These are phyloP conservation scores for Fusarium luffae DNA, from an alignment of 2,329 filamentous ascomycete species.

Conservation along the genomic window DNA sequence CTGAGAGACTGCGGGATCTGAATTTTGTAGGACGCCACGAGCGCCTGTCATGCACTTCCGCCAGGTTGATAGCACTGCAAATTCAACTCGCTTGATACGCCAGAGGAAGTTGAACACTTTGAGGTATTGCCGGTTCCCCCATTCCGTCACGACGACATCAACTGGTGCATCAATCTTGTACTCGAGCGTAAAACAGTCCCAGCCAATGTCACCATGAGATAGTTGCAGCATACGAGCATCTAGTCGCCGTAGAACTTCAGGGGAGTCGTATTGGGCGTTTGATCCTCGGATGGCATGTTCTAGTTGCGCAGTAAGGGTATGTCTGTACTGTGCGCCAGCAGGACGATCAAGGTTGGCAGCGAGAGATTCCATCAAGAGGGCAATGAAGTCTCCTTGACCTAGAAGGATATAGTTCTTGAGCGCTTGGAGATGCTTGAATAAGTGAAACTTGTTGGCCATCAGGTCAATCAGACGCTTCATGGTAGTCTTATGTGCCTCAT, in stretches of 20 bases:
- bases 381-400: slow-evolving; percentile 97
- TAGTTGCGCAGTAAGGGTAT: slow-evolving; percentile 96
- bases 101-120: slow-evolving; percentile 99
- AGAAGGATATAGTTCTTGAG: slow-evolving; percentile 95
- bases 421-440: slow-evolving; percentile 91
- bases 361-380: slow-evolving; percentile 94
- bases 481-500: slow-evolving; percentile 96
- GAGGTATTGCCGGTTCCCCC: slow-evolving; percentile 94
- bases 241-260: slow-evolving; percentile 88
- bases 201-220: slow-evolving; percentile 95
- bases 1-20: slow-evolving; percentile 73
- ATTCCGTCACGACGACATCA: slow-evolving; percentile 96
- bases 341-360: slow-evolving; percentile 93
- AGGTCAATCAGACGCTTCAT: slow-evolving; percentile 94
- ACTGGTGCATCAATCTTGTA: slow-evolving; percentile 98
- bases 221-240: slow-evolving; percentile 99
- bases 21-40: slow-evolving; percentile 85
- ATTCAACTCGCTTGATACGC: slow-evolving; percentile 98
- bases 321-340: slow-evolving; percentile 95
- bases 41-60: slow-evolving; percentile 95
- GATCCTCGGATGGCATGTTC: slow-evolving; percentile 97
- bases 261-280: slow-evolving; percentile 94
- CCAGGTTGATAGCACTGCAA: slow-evolving; percentile 91
- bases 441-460: slow-evolving; percentile 94
- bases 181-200: slow-evolving; percentile 98